Evolutionary conservation across 192 early-diverging fungal genomes (phyloP).

Genomic region (Paraglomus brasilianum): DNA sequence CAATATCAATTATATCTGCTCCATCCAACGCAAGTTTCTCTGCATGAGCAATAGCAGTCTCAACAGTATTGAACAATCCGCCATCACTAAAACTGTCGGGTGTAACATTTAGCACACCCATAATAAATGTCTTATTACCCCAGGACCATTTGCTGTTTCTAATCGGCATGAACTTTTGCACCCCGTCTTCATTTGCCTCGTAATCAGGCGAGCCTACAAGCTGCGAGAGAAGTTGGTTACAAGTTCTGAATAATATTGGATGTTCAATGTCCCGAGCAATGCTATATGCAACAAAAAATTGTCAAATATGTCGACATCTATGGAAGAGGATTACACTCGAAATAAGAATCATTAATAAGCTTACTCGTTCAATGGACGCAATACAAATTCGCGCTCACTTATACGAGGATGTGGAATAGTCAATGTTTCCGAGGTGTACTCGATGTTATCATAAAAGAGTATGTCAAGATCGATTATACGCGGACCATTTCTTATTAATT

Average conservation of each 20-base stretch:
- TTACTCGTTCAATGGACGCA: constrained; percentile 91
- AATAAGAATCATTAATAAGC: constrained; percentile 31
- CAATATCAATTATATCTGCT: constrained; percentile 93
- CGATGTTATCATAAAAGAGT: constrained; percentile 82
- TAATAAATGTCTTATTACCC: constrained; percentile 72
- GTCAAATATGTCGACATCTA: not conserved
- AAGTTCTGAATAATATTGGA: constrained; percentile 80
- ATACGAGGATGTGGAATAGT: constrained; percentile 88
- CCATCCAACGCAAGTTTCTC: constrained; percentile 69
- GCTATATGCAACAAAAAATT: constrained; percentile 39
- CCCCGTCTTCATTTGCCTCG: constrained; percentile 31
- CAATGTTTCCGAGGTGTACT: constrained; percentile 60
- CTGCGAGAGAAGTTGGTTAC: constrained; percentile 66
- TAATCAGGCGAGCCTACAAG: constrained; percentile 47
- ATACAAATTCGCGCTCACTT: constrained; percentile 92
- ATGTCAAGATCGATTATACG: constrained; percentile 96
- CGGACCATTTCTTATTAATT: constrained; percentile 75
- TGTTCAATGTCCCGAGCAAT: constrained; percentile 89
- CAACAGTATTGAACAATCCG: constrained; percentile 63
- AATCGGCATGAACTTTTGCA: constrained; percentile 59
- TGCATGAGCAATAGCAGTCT: constrained; percentile 67
- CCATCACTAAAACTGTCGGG: constrained; percentile 98
- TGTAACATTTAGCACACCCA: constrained; percentile 97
- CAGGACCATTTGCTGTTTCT: constrained; percentile 55
- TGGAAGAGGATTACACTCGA: not conserved